Conservation (phyloP, 805 yeast genomes). For the Hanseniaspora vineae region DNA sequence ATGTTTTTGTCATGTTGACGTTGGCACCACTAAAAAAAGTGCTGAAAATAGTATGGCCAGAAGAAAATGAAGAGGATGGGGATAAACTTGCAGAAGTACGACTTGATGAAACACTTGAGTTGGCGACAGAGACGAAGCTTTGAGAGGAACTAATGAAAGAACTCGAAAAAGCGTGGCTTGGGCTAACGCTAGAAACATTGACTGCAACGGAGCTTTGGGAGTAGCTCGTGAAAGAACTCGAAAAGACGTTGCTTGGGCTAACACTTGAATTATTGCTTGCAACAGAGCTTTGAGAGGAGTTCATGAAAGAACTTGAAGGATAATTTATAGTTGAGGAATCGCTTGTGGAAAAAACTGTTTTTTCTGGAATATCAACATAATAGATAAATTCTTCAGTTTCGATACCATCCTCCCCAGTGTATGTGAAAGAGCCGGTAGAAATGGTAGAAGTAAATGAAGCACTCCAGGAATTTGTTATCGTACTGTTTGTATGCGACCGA, state of each 20-base stretch:
- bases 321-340: neutral
- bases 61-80: neutral
- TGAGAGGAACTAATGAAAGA: neutral
- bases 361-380: slow-evolving; percentile 8
- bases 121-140: neutral
- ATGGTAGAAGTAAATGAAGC: neutral
- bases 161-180: too few relatives aligned
- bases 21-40: neutral
- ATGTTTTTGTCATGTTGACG: neutral
- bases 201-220: neutral
- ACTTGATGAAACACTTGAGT: neutral
- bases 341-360: neutral
- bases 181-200: too few relatives aligned
- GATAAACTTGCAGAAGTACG: neutral
- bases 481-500: neutral
- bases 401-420: slow-evolving; percentile 6
- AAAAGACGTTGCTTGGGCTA: neutral
- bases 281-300: too few relatives aligned
- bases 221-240: neutral
- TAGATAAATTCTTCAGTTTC: slow-evolving; percentile 8
- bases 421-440: neutral
- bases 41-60: neutral
- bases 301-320: too few relatives aligned
- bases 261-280: too few relatives aligned
- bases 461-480: neutral